Percentiles rank a stretch among this genome's conserved stretches.
Conservation (phyloP, 2,329 filamentous ascomycete species). For the Alternaria sp. region DNA sequence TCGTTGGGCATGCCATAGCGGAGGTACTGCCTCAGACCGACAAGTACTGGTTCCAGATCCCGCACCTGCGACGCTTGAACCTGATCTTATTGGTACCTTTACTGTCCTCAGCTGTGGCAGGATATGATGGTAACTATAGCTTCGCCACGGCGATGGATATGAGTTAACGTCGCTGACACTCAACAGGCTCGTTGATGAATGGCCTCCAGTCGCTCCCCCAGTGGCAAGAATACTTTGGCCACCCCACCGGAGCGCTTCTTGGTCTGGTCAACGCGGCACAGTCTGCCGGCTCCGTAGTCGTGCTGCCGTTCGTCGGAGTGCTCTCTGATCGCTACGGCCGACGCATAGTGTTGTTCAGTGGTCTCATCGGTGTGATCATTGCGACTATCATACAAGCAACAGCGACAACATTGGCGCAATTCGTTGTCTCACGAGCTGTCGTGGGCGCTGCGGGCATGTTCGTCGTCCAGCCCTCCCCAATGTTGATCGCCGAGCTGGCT, state of each 20-base stretch:
- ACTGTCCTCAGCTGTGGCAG: slow-evolving; percentile 52
- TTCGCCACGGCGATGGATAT: not conserved
- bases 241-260: slow-evolving; percentile 18
- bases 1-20: slow-evolving; percentile 38
- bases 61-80: slow-evolving; percentile 55
- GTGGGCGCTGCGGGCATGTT: slow-evolving; percentile 58
- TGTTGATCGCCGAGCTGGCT: slow-evolving; percentile 63
- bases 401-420: slow-evolving; percentile 49
- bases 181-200: slow-evolving; percentile 44
- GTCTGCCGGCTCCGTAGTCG: slow-evolving; percentile 13
- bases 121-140: slow-evolving; percentile 17
- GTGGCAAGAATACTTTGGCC: slow-evolving; percentile 19
- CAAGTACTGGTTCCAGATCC: slow-evolving; percentile 49
- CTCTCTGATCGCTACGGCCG: slow-evolving; percentile 17
- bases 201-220: slow-evolving; percentile 45
- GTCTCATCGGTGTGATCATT: not conserved
- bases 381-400: slow-evolving; percentile 1
- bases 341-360: slow-evolving; percentile 6
- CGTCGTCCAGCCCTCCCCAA: slow-evolving; percentile 56
- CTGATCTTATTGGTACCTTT: slow-evolving; percentile 53
- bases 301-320: slow-evolving; percentile 12
- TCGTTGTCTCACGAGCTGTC: slow-evolving; percentile 55
- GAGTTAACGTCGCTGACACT: not conserved
- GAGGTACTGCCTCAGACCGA: slow-evolving; percentile 51
- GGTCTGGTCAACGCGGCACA: slow-evolving; percentile 20